These are phyloP conservation scores for Cytospora piceicola DNA, from an alignment of 2,329 filamentous ascomycete species.

Conservation along the genomic window DNA sequence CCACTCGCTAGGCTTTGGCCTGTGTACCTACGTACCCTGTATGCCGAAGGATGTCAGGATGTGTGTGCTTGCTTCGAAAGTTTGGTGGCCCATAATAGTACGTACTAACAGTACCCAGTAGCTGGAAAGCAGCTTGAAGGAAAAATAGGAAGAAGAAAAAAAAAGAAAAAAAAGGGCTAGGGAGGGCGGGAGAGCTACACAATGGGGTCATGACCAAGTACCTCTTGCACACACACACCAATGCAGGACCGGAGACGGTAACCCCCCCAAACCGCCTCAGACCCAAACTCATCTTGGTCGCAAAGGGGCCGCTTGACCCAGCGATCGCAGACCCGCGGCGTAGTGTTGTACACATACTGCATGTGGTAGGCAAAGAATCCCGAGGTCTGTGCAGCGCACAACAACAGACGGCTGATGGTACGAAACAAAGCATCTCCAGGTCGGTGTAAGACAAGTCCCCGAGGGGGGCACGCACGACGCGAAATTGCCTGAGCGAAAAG, in stretches of 20 bases:
- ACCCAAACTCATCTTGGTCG: conserved; percentile 3
- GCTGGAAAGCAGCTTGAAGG: not conserved
- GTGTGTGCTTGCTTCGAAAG: not conserved
- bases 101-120: conserved; percentile 10
- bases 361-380: not conserved
- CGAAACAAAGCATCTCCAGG: conserved; percentile 27
- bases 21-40: conserved; percentile 13
- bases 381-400: conserved; percentile 20
- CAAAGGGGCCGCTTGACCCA: conserved; percentile 18
- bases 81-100: conserved; percentile 9
- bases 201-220: not conserved
- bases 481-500: conserved; percentile 26
- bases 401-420: conserved; percentile 13
- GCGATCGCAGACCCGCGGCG: conserved; percentile 10
- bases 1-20: conserved; percentile 11
- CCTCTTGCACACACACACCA: not conserved
- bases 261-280: conserved; percentile 10
- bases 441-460: conserved; percentile 28
- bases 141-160: not conserved
- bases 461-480: conserved; percentile 21
- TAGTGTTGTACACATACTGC: too few species aligned
- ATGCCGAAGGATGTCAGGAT: conserved; percentile 3
- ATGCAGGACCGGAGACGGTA: conserved; percentile 1
- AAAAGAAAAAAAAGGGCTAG: not conserved
- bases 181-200: not conserved